Conservation (phyloP, 768 basidiomycete genomes). For the Mycena metata region DNA sequence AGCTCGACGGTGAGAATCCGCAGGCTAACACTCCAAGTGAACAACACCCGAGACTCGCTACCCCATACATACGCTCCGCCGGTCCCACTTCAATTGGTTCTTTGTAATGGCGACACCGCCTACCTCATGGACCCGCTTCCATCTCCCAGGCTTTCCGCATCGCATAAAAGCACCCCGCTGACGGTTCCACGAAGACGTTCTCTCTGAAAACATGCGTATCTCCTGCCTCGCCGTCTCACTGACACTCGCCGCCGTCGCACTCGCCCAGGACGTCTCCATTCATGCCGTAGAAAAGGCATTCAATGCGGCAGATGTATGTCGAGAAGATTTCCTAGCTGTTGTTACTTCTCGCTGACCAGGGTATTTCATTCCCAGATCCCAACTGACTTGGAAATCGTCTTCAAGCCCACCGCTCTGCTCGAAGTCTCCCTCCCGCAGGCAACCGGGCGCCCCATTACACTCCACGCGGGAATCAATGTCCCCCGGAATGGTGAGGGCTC, state of each 20-base stretch:
- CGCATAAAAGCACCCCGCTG: neutral
- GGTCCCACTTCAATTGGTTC: too few relatives aligned
- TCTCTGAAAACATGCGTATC: constrained; percentile 19
- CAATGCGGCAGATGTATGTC: constrained; percentile 21
- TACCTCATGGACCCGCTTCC: too few relatives aligned
- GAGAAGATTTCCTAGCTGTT: too few relatives aligned
- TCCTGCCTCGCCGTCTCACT: constrained; percentile 8
- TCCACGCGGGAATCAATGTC: constrained; percentile 44
- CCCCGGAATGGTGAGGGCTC: constrained; percentile 20
- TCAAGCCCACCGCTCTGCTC: constrained; percentile 44
- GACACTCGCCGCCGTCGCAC: constrained; percentile 21
- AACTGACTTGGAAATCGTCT: constrained; percentile 38
- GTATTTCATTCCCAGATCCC: constrained; percentile 38
- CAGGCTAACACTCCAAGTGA: too few relatives aligned
- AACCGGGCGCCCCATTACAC: constrained; percentile 38
- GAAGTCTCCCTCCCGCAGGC: constrained; percentile 45
- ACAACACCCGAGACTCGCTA: too few relatives aligned
- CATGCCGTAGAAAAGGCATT: constrained; percentile 30
- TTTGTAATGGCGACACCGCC: too few relatives aligned
- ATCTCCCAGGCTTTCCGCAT: too few relatives aligned
- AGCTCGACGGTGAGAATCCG: too few relatives aligned
- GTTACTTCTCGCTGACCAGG: neutral
- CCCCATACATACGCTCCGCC: too few relatives aligned
- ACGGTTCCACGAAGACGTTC: too few relatives aligned
- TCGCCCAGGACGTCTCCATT: constrained; percentile 30